Conservation (phyloP, 2,329 filamentous ascomycete genomes). For the Alternaria burnsii region DNA sequence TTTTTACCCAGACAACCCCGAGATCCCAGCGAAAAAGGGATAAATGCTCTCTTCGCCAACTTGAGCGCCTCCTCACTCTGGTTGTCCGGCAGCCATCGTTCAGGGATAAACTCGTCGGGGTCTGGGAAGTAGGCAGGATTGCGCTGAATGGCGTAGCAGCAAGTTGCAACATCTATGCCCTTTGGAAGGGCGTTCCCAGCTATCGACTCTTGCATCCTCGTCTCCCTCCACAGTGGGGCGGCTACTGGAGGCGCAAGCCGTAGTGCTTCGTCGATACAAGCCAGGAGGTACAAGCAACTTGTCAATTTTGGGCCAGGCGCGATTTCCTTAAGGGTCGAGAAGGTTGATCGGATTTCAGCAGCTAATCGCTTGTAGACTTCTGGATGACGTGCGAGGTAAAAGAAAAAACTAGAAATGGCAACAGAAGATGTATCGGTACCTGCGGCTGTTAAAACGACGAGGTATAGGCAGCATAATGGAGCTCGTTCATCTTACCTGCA, state of each 20-base stretch:
- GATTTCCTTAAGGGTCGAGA: constrained; percentile 27
- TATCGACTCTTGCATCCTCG: not conserved
- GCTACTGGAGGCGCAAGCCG: constrained; percentile 31
- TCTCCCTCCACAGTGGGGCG: constrained; percentile 23
- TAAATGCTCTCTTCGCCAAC: constrained; percentile 3
- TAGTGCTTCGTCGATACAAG: constrained; percentile 39
- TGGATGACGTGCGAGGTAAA: constrained; percentile 50
- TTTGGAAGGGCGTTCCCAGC: not conserved
- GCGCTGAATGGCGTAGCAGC: not conserved
- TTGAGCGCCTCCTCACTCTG: not conserved
- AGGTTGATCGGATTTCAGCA: constrained; percentile 25
- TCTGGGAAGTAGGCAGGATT: constrained; percentile 7
- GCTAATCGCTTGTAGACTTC: constrained; percentile 22
- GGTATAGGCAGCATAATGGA: not conserved
- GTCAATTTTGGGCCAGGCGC: constrained; percentile 18
- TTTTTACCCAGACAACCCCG: constrained; percentile 10
- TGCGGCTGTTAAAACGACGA: constrained; percentile 24
- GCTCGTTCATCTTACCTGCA: constrained; percentile 5
- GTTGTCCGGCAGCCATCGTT: constrained; percentile 7
- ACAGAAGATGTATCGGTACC: constrained; percentile 45
- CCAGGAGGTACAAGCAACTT: constrained; percentile 24
- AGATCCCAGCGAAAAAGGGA: constrained; percentile 10
- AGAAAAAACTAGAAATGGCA: constrained; percentile 38
- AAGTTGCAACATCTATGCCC: not conserved
- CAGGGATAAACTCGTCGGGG: constrained; percentile 4